These are phyloP conservation scores for Lasiodiplodia citricola DNA, from an alignment of 2,329 filamentous ascomycete genomes.

Conservation along the genomic window DNA sequence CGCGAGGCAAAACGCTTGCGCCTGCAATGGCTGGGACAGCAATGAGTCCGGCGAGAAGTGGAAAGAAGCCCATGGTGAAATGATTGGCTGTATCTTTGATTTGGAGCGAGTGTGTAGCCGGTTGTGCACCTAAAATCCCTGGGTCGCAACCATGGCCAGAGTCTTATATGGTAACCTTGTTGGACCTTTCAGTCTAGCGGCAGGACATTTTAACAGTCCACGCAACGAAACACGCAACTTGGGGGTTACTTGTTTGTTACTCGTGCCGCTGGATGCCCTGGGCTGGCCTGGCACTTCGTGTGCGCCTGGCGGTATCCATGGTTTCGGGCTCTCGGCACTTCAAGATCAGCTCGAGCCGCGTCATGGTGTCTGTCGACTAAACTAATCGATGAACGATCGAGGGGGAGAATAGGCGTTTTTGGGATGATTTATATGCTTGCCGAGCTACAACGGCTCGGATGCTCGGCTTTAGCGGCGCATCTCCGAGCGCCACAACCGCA, in stretches of 20 bases:
- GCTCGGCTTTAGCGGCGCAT: background rate
- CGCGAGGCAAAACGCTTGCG: background rate
- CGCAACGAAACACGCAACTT: background rate
- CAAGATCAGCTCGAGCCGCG: background rate
- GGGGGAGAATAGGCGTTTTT: background rate
- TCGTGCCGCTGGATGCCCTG: background rate
- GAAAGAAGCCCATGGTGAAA: background rate
- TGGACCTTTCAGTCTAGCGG: background rate
- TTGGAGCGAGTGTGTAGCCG: background rate
- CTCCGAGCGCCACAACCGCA: background rate
- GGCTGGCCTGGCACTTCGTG: background rate
- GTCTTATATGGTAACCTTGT: background rate
- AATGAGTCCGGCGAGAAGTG: background rate
- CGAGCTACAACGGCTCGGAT: background rate
- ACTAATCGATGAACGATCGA: background rate
- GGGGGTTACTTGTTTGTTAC: background rate
- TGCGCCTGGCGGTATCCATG: background rate
- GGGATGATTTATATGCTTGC: background rate
- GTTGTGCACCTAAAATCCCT: background rate
- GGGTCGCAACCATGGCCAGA: no score
- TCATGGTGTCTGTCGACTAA: background rate
- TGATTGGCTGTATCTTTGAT: background rate
- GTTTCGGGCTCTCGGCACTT: background rate
- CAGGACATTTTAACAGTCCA: background rate
- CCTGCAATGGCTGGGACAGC: background rate